Conservation (phyloP, 1,284 basidiomycete genomes). For the Tilletiopsis washingtonensis region DNA sequence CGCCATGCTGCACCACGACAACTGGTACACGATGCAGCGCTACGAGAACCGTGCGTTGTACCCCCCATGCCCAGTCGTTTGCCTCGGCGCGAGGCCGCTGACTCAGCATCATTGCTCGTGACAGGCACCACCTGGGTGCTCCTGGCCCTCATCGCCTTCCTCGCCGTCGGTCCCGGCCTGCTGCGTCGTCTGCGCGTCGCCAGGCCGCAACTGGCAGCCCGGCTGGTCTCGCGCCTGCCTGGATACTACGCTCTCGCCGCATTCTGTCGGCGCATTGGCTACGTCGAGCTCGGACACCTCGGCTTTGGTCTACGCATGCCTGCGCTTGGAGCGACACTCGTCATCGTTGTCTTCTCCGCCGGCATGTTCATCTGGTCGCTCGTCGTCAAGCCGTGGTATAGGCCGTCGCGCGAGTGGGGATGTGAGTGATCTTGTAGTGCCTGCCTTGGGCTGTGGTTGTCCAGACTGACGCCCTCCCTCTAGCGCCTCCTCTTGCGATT, state of each 20-base stretch:
- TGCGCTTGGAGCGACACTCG: background rate
- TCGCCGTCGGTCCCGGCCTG: background rate
- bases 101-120: too few species aligned
- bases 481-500: constrained; percentile 30
- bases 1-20: constrained; percentile 1
- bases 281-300: background rate
- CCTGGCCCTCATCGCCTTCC: constrained; percentile 2
- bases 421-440: too few species aligned
- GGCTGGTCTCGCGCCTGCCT: background rate
- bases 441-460: too few species aligned
- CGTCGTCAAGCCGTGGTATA: constrained; percentile 30
- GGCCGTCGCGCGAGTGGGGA: constrained; percentile 18
- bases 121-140: background rate
- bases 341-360: constrained; percentile 4
- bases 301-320: background rate
- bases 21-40: background rate
- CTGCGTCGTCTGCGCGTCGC: background rate
- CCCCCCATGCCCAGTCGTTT: too few species aligned
- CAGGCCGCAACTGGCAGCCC: background rate
- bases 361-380: constrained; percentile 18
- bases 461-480: too few species aligned
- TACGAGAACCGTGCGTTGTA: background rate
- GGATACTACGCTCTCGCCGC: background rate
- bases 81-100: too few species aligned
- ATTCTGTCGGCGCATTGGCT: background rate